Conservation (phyloP, 345 rosid species). For the Camelina hispida region DNA sequence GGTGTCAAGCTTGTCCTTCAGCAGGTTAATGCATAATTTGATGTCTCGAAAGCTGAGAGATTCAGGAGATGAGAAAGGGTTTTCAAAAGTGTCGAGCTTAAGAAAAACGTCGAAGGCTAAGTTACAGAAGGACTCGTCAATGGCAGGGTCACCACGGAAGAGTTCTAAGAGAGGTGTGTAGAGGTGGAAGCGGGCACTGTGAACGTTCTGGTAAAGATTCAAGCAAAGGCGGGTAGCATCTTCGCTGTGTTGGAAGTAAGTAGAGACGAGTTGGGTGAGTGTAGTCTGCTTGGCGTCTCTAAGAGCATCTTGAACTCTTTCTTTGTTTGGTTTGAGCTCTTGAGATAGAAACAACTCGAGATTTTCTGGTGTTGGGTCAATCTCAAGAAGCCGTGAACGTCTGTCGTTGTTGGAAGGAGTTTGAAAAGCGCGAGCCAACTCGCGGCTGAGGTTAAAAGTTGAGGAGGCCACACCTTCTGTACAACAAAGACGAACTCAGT, state of each 20-base stretch:
- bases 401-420: constrained; percentile 66
- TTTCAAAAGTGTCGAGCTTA: constrained; percentile 54
- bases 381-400: constrained; percentile 52
- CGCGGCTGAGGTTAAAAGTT: constrained; percentile 53
- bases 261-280: constrained; percentile 59
- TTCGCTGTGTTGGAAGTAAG: constrained; percentile 73
- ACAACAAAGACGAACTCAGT: constrained; percentile 23
- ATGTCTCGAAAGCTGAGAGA: constrained; percentile 56
- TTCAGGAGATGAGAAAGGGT: constrained; percentile 68
- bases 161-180: constrained; percentile 64
- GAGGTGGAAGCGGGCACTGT: constrained; percentile 53
- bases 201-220: constrained; percentile 53
- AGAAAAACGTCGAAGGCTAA: constrained; percentile 54
- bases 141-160: constrained; percentile 51
- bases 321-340: constrained; percentile 61
- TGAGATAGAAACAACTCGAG: constrained; percentile 48
- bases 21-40: constrained; percentile 59
- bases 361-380: constrained; percentile 9
- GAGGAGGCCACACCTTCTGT: constrained; percentile 51
- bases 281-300: constrained; percentile 46
- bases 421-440: constrained; percentile 58
- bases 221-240: constrained; percentile 60
- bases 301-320: constrained; percentile 65
- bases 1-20: constrained; percentile 57
- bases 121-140: constrained; percentile 54